Conservation (phyloP, 306 rosid genomes). For the Lablab purpureus region DNA sequence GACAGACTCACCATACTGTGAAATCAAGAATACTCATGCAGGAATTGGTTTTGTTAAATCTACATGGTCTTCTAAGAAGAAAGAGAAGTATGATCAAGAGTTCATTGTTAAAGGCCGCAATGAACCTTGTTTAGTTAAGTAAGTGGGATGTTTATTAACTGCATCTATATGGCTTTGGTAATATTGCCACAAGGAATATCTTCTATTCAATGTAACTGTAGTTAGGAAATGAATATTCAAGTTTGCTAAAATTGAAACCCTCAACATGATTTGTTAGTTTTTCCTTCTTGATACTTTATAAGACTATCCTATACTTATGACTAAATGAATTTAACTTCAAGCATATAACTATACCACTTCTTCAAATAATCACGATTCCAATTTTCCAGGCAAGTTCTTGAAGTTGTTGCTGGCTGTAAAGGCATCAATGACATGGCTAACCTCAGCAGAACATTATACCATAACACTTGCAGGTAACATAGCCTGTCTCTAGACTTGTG, state of each 20-base stretch:
- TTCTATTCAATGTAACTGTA: not conserved
- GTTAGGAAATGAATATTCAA: constrained; percentile 18
- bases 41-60: constrained; percentile 85
- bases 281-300: constrained; percentile 2
- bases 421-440: constrained; percentile 67
- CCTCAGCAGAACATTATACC: constrained; percentile 77
- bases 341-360: not conserved
- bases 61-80: constrained; percentile 87
- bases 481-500: constrained; percentile 23
- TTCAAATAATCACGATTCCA: constrained; percentile 31
- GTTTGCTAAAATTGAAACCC: constrained; percentile 16
- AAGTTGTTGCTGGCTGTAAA: constrained; percentile 91
- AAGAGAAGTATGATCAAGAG: constrained; percentile 84
- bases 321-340: constrained; percentile 2
- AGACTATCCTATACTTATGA: constrained; percentile 10
- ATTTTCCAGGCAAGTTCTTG: constrained; percentile 87
- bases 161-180: constrained; percentile 9
- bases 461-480: constrained; percentile 91
- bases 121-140: constrained; percentile 96
- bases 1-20: constrained; percentile 97
- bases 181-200: not conserved
- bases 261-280: constrained; percentile 10
- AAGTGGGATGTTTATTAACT: constrained; percentile 37
- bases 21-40: constrained; percentile 89
- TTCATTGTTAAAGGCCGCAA: constrained; percentile 87